A percentile compares a stretch with the other conserved stretches of the same genome.
Evolutionary conservation across 495 filamentous ascomycete genomes (phyloP).

Genomic region (Neurospora sp.): DNA sequence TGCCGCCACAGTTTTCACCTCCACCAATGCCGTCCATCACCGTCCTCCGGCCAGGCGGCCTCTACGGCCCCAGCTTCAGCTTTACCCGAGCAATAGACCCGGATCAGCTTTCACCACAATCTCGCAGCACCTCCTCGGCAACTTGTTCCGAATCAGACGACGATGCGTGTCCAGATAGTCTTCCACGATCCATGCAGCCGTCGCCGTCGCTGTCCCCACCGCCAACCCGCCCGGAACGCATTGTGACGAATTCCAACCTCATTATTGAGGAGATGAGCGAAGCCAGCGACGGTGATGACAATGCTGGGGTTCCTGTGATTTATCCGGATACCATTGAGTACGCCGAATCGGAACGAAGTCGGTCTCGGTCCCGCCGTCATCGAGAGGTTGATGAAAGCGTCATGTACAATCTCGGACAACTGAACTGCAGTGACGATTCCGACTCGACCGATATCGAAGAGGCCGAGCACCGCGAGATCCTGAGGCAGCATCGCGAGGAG

Average conservation of each 20-base stretch:
- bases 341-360: slow-evolving; percentile 34
- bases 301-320: slow-evolving; percentile 19
- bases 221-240: slow-evolving; percentile 15
- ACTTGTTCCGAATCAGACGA: slow-evolving; percentile 20
- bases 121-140: slow-evolving; percentile 30
- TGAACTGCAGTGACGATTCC: slow-evolving; percentile 34
- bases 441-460: slow-evolving; percentile 31
- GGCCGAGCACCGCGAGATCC: slow-evolving; percentile 24
- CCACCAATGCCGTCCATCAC: slow-evolving; percentile 24
- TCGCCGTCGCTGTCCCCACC: slow-evolving; percentile 23
- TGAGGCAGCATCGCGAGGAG: slow-evolving; percentile 26
- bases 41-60: slow-evolving; percentile 29
- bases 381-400: slow-evolving; percentile 27
- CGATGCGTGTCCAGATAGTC: slow-evolving; percentile 17
- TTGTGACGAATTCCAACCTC: slow-evolving; percentile 25
- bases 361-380: slow-evolving; percentile 17
- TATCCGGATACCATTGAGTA: slow-evolving; percentile 35
- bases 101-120: slow-evolving; percentile 42
- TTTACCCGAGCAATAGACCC: slow-evolving; percentile 28
- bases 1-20: slow-evolving; percentile 13
- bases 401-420: slow-evolving; percentile 27
- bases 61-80: slow-evolving; percentile 30
- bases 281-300: slow-evolving; percentile 28
- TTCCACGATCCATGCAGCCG: slow-evolving; percentile 17
- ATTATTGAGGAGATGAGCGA: slow-evolving; percentile 38